These are phyloP conservation scores for Exutisphaerella laricina DNA, from an alignment of 2,329 filamentous ascomycete species.

Conservation along the genomic window DNA sequence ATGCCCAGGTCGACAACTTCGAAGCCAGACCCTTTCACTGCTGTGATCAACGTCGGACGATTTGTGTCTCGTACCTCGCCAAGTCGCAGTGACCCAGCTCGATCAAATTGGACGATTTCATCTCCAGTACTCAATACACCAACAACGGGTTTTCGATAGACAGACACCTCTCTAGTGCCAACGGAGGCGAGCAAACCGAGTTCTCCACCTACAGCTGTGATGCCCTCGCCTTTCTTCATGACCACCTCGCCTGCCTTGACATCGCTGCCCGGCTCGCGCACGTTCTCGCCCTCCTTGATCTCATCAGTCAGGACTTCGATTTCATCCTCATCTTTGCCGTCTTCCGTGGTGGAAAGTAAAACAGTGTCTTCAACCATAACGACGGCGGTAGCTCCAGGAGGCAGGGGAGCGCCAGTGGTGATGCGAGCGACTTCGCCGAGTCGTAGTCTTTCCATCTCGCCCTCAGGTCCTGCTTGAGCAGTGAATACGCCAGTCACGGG, in stretches of 20 bases:
- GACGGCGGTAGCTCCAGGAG: constrained; percentile 80
- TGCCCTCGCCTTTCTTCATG: constrained; percentile 69
- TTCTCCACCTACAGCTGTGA: constrained; percentile 83
- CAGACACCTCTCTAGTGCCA: constrained; percentile 63
- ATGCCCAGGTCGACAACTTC: constrained; percentile 81
- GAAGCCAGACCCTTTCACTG: constrained; percentile 68
- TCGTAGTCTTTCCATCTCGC: constrained; percentile 58
- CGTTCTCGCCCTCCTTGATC: constrained; percentile 74
- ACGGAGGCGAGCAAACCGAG: constrained; percentile 84
- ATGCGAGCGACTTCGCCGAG: constrained; percentile 79
- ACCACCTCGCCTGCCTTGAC: constrained; percentile 64
- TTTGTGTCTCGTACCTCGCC: constrained; percentile 95
- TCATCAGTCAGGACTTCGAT: constrained; percentile 78
- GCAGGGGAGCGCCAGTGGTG: constrained; percentile 88
- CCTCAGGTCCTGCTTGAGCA: constrained; percentile 63
- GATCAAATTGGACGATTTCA: constrained; percentile 75
- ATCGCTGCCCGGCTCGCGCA: constrained; percentile 87
- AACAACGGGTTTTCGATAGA: constrained; percentile 71
- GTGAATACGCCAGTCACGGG: constrained; percentile 84
- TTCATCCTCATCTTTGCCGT: constrained; percentile 77
- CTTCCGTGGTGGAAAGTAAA: constrained; percentile 67
- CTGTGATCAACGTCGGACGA: constrained; percentile 76
- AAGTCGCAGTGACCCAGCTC: constrained; percentile 56
- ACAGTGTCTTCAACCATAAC: constrained; percentile 96
- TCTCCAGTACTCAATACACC: constrained; percentile 92